Evolutionary conservation across 495 filamentous ascomycete genomes (phyloP).

Genomic region (Achaetomiella virescens): DNA sequence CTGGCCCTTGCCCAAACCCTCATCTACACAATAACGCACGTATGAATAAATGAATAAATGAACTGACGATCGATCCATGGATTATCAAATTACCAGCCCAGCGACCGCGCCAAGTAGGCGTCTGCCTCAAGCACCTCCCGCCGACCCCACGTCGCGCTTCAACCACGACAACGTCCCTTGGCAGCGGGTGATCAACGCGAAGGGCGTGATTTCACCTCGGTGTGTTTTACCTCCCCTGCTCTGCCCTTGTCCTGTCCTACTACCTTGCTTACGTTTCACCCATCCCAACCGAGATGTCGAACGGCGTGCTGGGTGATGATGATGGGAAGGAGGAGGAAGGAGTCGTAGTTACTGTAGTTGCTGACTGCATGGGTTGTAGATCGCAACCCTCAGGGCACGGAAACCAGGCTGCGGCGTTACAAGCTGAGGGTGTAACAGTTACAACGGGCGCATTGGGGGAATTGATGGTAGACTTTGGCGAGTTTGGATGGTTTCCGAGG

Average conservation of each 20-base stretch:
- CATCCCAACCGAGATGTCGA: too few relatives aligned
- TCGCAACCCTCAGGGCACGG: constrained; percentile 58
- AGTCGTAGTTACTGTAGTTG: too few relatives aligned
- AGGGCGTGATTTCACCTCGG: constrained; percentile 80
- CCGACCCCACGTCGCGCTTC: constrained; percentile 43
- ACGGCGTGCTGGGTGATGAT: too few relatives aligned
- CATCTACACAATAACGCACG: constrained; percentile 1
- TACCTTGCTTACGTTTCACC: background rate
- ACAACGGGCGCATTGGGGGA: constrained; percentile 60
- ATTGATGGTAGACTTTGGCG: constrained; percentile 57
- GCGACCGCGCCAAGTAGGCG: constrained; percentile 75
- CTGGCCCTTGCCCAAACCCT: background rate
- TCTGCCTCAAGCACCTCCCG: constrained; percentile 81
- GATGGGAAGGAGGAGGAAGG: too few relatives aligned
- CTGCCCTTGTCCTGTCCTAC: background rate
- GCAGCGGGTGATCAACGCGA: constrained; percentile 87
- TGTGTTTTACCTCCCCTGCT: constrained; percentile 28
- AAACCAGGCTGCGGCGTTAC: constrained; percentile 62
- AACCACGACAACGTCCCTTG: constrained; percentile 79
- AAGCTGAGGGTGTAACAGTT: constrained; percentile 64
- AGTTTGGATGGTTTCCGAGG: constrained; percentile 73
- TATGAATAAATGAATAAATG: too few relatives aligned
- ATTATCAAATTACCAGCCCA: constrained; percentile 47
- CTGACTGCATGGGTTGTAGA: too few relatives aligned
- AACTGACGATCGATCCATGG: too few relatives aligned